Percentiles rank a stretch among this genome's conserved stretches.
phyloP scores from a whole-genome alignment of 2,329 filamentous ascomycete species.

The Diplodia sapinea region DNA sequence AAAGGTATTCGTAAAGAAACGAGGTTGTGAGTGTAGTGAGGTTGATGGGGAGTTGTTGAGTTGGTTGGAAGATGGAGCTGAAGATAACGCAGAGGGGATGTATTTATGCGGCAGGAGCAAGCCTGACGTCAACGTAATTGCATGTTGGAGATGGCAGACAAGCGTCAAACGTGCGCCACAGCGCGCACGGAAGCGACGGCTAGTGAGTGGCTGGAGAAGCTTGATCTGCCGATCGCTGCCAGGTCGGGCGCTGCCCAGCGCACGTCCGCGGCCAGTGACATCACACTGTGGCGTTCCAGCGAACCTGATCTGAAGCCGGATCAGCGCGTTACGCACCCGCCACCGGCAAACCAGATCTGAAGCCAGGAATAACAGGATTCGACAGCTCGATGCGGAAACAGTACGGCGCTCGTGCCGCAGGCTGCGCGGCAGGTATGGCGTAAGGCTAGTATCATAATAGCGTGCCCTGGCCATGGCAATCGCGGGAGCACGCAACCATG shows the following conservation, averaged over 20 bases:
- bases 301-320: background rate
- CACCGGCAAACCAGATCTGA: slow-evolving; percentile 12
- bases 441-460: slow-evolving; percentile 30
- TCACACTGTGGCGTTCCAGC: slow-evolving; percentile 17
- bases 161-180: slow-evolving; percentile 8
- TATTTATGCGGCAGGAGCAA: slow-evolving; percentile 13
- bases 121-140: slow-evolving; percentile 25
- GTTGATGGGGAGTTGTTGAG: slow-evolving; percentile 6
- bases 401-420: slow-evolving; percentile 5
- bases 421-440: slow-evolving; percentile 16
- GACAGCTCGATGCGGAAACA: background rate
- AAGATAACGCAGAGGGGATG: slow-evolving; percentile 1
- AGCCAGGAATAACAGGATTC: slow-evolving; percentile 27
- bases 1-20: background rate
- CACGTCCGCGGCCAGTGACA: slow-evolving; percentile 20
- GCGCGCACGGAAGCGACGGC: slow-evolving; percentile 1
- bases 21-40: background rate
- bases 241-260: background rate
- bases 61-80: slow-evolving; percentile 29
- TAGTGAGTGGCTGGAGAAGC: slow-evolving; percentile 29
- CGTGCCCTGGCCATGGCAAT: slow-evolving; percentile 3
- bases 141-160: background rate
- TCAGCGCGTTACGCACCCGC: slow-evolving; percentile 19
- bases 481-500: slow-evolving; percentile 22
- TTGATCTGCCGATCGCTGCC: slow-evolving; percentile 9